Conservation (phyloP, 106 monocot species). For the Apostasia ramifera region DNA sequence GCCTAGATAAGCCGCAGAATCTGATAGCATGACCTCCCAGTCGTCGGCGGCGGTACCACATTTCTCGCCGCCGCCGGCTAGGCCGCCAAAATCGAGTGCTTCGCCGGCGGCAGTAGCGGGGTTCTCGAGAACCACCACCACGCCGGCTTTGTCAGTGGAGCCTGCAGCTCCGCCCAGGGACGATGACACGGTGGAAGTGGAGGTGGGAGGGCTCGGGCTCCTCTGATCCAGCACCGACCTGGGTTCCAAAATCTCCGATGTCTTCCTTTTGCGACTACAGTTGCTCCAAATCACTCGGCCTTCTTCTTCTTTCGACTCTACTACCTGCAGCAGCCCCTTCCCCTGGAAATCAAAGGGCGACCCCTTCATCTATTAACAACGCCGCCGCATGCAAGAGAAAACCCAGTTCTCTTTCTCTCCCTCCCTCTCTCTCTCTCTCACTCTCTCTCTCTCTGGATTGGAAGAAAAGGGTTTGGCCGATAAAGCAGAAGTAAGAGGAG, state of each 20-base stretch:
- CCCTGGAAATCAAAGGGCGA: conserved; percentile 7
- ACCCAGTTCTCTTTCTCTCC: neutral
- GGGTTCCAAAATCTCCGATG: neutral
- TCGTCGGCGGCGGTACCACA: conserved; percentile 30
- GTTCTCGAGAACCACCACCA: conserved; percentile 46
- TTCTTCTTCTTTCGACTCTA: conserved; percentile 4
- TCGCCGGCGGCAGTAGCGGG: neutral
- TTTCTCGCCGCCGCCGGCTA: conserved; percentile 16
- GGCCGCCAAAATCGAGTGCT: conserved; percentile 8
- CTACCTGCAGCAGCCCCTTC: conserved; percentile 2
- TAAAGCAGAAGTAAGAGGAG: too few relatives aligned
- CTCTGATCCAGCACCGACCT: conserved; percentile 14
- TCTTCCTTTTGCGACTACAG: neutral
- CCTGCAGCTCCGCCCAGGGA: conserved; percentile 32
- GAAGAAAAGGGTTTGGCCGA: too few relatives aligned
- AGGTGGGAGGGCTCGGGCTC: conserved; percentile 56
- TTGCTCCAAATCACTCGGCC: neutral
- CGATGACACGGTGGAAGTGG: conserved; percentile 51
- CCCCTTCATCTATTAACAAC: conserved; percentile 5
- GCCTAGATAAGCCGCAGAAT: conserved; percentile 19
- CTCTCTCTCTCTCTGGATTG: too few relatives aligned
- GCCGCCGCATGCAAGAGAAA: neutral
- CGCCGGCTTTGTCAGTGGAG: conserved; percentile 33
- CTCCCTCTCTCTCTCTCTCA: neutral
- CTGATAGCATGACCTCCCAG: conserved; percentile 61